Evolutionary conservation across 441 rosid genomes (phyloP).

Genomic region (Pelargonium cotyledonis): DNA sequence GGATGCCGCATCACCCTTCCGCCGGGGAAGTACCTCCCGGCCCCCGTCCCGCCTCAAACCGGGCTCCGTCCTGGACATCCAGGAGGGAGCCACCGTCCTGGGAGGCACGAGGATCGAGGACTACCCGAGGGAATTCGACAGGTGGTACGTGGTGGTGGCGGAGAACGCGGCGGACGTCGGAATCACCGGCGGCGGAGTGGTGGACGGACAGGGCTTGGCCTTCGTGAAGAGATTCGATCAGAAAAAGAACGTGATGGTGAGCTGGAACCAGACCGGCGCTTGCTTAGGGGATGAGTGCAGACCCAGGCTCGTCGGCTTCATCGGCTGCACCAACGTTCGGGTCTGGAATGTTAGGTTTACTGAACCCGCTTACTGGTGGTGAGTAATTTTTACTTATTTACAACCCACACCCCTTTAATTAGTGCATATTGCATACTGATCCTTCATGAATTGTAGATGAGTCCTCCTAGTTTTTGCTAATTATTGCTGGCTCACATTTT

Average conservation of each 20-base stretch:
- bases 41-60: conserved; percentile 62
- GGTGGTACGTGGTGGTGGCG: conserved; percentile 78
- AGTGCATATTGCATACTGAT: neutral
- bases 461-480: too few species aligned
- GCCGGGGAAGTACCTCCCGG: conserved; percentile 61
- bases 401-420: neutral
- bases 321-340: conserved; percentile 22
- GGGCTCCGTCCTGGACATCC: conserved; percentile 52
- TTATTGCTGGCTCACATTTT: too few species aligned
- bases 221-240: neutral
- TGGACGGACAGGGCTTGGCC: conserved; percentile 62
- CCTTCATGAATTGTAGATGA: neutral
- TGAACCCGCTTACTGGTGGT: conserved; percentile 93
- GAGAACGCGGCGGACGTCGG: conserved; percentile 70
- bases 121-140: conserved; percentile 44
- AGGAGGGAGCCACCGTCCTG: conserved; percentile 47
- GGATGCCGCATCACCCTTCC: conserved; percentile 63
- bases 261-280: conserved; percentile 1
- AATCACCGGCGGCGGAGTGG: conserved; percentile 67
- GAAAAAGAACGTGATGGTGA: neutral
- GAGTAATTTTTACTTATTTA: conserved; percentile 6
- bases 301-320: neutral
- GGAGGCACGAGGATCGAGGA: conserved; percentile 64
- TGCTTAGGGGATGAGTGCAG: neutral
- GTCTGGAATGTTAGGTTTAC: conserved; percentile 54